phyloP scores from a whole-genome alignment of 2,329 filamentous ascomycete genomes.

The Claviceps pusilla region DNA sequence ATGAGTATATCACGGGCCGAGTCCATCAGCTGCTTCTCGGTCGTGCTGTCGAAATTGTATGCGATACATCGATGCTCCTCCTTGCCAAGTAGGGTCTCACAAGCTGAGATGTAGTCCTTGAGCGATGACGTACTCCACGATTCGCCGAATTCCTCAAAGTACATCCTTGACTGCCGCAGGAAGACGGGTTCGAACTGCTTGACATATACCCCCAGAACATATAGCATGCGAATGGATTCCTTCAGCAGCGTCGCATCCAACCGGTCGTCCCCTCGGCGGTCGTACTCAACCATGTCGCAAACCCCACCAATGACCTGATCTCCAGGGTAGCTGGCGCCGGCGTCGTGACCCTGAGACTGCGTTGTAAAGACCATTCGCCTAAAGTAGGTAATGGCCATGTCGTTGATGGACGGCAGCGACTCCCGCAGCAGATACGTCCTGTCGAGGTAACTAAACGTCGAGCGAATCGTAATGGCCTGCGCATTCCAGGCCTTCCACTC shows the following conservation, averaged over 20 bases:
- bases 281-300: constrained; percentile 59
- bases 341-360: background rate
- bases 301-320: constrained; percentile 34
- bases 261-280: constrained; percentile 43
- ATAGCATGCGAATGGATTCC: constrained; percentile 66
- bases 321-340: constrained; percentile 10
- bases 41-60: constrained; percentile 70
- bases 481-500: constrained; percentile 67
- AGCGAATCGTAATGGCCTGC: constrained; percentile 59
- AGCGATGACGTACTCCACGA: constrained; percentile 48
- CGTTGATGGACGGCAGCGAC: constrained; percentile 57
- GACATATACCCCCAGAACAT: constrained; percentile 69
- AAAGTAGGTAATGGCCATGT: constrained; percentile 67
- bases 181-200: constrained; percentile 67
- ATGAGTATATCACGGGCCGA: constrained; percentile 62
- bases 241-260: constrained; percentile 54
- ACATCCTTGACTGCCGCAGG: constrained; percentile 50
- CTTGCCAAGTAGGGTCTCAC: constrained; percentile 50
- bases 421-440: constrained; percentile 71
- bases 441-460: constrained; percentile 88
- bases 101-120: constrained; percentile 59
- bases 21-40: constrained; percentile 60
- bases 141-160: constrained; percentile 55
- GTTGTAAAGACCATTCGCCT: constrained; percentile 38
- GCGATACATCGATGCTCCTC: constrained; percentile 66